These are phyloP conservation scores for Linnemannia elongata DNA, from an alignment of 192 early-diverging fungal genomes.

Conservation along the genomic window DNA sequence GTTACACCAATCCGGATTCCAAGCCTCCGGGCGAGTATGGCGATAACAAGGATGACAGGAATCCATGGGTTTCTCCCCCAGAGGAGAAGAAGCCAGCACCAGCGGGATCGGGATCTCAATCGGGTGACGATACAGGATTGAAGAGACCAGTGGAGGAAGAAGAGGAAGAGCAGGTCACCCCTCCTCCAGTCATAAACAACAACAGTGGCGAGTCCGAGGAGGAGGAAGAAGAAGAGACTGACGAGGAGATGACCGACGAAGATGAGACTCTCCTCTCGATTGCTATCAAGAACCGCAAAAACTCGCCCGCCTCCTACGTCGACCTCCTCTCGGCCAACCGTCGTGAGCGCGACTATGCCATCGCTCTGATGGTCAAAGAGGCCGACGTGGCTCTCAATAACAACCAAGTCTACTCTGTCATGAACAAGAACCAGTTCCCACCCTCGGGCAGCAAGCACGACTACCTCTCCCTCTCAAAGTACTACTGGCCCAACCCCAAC, in stretches of 20 bases:
- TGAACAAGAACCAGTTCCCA: slow-evolving; percentile 59
- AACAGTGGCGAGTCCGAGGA: neutral
- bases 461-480: slow-evolving; percentile 69
- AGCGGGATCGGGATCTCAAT: slow-evolving; percentile 27
- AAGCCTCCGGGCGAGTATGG: neutral
- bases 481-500: slow-evolving; percentile 68
- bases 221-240: neutral
- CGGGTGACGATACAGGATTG: neutral
- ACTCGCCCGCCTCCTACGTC: slow-evolving; percentile 30
- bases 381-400: slow-evolving; percentile 53
- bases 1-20: neutral
- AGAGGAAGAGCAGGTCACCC: neutral
- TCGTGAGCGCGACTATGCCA: slow-evolving; percentile 45
- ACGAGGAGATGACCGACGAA: neutral
- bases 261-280: slow-evolving; percentile 13
- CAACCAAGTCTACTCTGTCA: slow-evolving; percentile 66
- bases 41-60: neutral
- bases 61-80: slow-evolving; percentile 10
- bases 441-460: slow-evolving; percentile 67
- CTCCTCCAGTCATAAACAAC: neutral
- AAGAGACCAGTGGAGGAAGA: neutral
- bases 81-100: neutral
- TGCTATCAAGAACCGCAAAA: slow-evolving; percentile 14
- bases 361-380: slow-evolving; percentile 39
- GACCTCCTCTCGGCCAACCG: slow-evolving; percentile 39